Percentiles rank a stretch among this genome's conserved stretches.
Conservation (phyloP, 73 alveolate genomes). For the Durusdinium trenchii region DNA sequence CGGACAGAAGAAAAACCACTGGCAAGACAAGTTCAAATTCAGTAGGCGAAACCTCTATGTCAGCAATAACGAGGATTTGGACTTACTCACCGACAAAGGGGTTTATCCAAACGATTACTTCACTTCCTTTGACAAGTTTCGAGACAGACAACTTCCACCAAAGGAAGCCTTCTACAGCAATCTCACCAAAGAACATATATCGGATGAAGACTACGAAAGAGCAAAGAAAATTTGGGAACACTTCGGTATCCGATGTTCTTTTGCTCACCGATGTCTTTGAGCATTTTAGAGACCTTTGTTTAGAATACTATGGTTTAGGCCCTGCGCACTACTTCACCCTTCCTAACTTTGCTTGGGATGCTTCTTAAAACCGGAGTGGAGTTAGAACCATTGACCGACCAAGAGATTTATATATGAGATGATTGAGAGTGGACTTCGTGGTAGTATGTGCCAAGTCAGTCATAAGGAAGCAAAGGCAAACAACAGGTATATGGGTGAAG, state of each 20-base stretch:
- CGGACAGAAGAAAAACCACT: neutral
- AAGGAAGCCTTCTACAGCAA: neutral
- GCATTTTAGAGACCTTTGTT: neutral
- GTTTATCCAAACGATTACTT: conserved; percentile 35
- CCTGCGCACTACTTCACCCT: conserved; percentile 25
- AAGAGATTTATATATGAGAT: conserved; percentile 14
- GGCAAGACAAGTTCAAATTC: neutral
- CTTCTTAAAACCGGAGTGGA: neutral
- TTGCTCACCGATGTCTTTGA: conserved; percentile 32
- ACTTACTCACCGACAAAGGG: neutral
- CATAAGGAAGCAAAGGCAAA: neutral
- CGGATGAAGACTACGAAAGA: neutral
- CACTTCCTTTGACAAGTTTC: neutral
- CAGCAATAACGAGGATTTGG: neutral
- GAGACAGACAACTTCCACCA: neutral
- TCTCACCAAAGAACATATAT: neutral
- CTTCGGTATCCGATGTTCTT: neutral
- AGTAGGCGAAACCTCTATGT: neutral
- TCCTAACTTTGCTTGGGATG: conserved; percentile 21
- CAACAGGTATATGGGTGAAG: neutral
- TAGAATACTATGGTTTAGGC: conserved; percentile 15
- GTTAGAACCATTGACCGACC: neutral
- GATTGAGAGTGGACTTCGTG: conserved; percentile 11
- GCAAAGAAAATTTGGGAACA: neutral
- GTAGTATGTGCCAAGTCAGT: neutral